Percentiles rank a stretch among this genome's conserved stretches.
Evolutionary conservation across 495 filamentous ascomycete species (phyloP).

Genomic region (Usnea hakonensis): DNA sequence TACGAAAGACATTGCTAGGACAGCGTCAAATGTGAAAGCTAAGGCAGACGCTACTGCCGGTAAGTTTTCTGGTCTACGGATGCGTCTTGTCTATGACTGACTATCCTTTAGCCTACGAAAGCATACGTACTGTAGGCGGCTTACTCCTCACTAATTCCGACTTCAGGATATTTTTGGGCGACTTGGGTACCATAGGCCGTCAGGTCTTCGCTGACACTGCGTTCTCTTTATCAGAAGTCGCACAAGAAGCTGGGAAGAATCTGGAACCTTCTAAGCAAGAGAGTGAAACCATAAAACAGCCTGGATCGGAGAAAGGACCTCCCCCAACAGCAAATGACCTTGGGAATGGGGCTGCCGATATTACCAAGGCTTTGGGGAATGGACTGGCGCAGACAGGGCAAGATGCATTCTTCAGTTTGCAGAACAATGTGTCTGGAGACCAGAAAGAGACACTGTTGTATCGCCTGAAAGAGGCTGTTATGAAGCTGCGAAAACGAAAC

Average conservation of each 20-base stretch:
- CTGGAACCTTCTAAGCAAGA: conserved; percentile 60
- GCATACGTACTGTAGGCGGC: conserved; percentile 72
- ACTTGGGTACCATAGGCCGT: conserved; percentile 67
- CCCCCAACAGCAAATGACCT: conserved; percentile 54
- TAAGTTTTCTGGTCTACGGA: conserved; percentile 31
- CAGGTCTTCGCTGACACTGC: conserved; percentile 86
- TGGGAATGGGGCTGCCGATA: conserved; percentile 51
- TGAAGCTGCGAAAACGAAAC: conserved; percentile 61
- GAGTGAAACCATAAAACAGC: conserved; percentile 46
- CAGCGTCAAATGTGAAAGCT: conserved; percentile 56
- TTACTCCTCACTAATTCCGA: conserved; percentile 83
- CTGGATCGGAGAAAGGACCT: conserved; percentile 47
- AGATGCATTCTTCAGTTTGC: conserved; percentile 56
- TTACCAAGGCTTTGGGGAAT: conserved; percentile 54
- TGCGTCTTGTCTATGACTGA: conserved; percentile 11
- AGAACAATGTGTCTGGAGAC: conserved; percentile 59
- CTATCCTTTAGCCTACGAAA: conserved; percentile 58
- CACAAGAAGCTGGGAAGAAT: conserved; percentile 62
- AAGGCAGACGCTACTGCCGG: conserved; percentile 74
- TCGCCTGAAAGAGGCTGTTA: conserved; percentile 68
- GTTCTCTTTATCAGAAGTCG: conserved; percentile 62
- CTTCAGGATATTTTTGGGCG: conserved; percentile 80
- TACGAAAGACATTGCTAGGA: conserved; percentile 52
- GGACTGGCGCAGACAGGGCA: conserved; percentile 58
- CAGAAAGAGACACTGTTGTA: conserved; percentile 66